phyloP scores from a whole-genome alignment of 2,329 filamentous ascomycete species.

The Dactylellina drechsleri region DNA sequence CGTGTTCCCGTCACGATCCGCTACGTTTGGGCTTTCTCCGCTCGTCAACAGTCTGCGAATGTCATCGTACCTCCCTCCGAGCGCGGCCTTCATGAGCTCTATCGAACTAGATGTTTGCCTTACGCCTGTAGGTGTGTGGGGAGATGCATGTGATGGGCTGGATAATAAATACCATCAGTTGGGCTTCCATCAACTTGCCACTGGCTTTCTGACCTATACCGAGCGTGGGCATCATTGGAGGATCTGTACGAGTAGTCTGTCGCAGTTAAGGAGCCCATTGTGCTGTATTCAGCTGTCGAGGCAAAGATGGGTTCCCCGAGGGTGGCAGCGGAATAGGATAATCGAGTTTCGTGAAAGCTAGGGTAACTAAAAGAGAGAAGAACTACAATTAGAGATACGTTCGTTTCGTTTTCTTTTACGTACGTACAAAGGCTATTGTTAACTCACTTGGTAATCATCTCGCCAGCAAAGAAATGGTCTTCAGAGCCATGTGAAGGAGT shows the following conservation, averaged over 20 bases:
- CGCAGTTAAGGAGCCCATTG: constrained; percentile 52
- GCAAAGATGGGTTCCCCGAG: constrained; percentile 48
- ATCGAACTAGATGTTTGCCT: constrained; percentile 46
- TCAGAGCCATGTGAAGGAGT: constrained; percentile 52
- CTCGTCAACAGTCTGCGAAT: constrained; percentile 40
- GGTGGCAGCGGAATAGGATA: constrained; percentile 52
- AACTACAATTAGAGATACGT: constrained; percentile 31
- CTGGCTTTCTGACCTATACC: constrained; percentile 55
- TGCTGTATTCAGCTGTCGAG: constrained; percentile 43
- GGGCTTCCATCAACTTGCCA: constrained; percentile 52
- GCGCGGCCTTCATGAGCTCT: constrained; percentile 52
- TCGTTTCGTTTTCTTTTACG: constrained; percentile 17
- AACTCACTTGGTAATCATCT: constrained; percentile 53
- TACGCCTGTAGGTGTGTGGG: constrained; percentile 53
- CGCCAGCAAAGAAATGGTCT: constrained; percentile 43
- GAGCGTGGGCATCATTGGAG: constrained; percentile 50
- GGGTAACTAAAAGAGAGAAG: constrained; percentile 34
- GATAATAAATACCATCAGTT: constrained; percentile 55
- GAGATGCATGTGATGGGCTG: constrained; percentile 53
- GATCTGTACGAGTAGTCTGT: constrained; percentile 50
- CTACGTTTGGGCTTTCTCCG: constrained; percentile 44
- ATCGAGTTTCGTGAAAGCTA: constrained; percentile 37
- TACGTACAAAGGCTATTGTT: constrained; percentile 13
- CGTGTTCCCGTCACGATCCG: constrained; percentile 52
- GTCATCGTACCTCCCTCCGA: constrained; percentile 40